These are phyloP conservation scores for Osmanthus fragrans DNA, from an alignment of 257 asterid genomes.

Conservation along the genomic window DNA sequence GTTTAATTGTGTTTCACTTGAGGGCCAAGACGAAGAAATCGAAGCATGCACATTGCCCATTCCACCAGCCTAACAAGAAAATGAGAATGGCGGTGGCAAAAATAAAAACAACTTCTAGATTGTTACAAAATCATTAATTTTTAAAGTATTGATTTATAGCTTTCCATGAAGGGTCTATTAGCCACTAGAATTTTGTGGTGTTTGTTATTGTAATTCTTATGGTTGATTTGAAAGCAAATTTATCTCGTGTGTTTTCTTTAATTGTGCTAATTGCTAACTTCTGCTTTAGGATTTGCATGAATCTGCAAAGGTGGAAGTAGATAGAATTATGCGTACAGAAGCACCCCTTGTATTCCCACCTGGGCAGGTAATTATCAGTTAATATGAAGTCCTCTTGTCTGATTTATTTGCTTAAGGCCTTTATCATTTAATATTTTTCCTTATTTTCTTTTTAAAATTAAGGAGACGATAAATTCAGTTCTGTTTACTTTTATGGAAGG, in stretches of 20 bases:
- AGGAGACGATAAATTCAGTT: background rate
- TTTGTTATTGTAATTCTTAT: too few species aligned
- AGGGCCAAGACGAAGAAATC: too few species aligned
- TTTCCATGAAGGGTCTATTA: background rate
- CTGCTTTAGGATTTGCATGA: constrained; percentile 57
- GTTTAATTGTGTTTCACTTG: too few species aligned
- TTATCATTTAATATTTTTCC: constrained; percentile 6
- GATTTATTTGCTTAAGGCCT: background rate
- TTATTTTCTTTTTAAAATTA: background rate
- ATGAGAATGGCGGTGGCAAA: too few species aligned
- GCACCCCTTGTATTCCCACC: constrained; percentile 91
- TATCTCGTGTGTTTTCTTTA: background rate
- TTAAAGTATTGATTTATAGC: too few species aligned
- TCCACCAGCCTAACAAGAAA: too few species aligned
- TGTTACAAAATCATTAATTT: background rate
- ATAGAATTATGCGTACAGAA: constrained; percentile 82
- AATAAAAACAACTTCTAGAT: background rate
- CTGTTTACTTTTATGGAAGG: background rate
- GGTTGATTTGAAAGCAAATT: background rate
- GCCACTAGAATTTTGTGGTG: background rate
- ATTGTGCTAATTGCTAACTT: constrained; percentile 3
- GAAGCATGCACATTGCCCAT: too few species aligned
- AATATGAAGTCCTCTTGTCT: background rate
- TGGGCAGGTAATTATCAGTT: constrained; percentile 69
- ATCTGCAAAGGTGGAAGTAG: constrained; percentile 72